Conservation (phyloP, 352 stramenopile genomes). For the Chrysophaeum taylorii region DNA sequence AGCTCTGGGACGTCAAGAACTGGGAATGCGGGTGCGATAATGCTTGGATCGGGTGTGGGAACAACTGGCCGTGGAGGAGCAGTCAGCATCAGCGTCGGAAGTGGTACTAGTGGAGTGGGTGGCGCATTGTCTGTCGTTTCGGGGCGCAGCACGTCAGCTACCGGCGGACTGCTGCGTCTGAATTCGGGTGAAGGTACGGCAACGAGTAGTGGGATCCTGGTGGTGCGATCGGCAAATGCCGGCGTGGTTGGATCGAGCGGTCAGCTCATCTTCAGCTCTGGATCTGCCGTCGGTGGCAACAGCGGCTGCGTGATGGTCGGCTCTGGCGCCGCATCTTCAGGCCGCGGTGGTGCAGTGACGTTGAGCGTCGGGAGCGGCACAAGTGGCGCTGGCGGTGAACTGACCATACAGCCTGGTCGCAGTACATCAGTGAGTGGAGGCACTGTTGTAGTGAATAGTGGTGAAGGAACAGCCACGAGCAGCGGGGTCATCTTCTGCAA, state of each 20-base stretch:
- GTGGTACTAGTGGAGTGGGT: not conserved
- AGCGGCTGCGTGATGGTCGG: slow-evolving; percentile 22
- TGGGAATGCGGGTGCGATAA: not conserved
- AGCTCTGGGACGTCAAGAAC: not conserved
- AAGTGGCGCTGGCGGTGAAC: slow-evolving; percentile 12
- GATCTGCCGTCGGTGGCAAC: slow-evolving; percentile 19
- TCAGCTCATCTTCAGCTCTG: slow-evolving; percentile 22
- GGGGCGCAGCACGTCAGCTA: not conserved
- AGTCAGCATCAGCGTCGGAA: not conserved
- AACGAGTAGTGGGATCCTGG: slow-evolving; percentile 15
- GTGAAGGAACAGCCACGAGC: not conserved
- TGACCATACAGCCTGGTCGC: slow-evolving; percentile 16
- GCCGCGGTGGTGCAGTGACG: slow-evolving; percentile 22
- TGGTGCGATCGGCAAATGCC: not conserved
- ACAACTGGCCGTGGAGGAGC: not conserved
- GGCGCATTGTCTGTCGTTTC: not conserved
- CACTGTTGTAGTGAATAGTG: not conserved
- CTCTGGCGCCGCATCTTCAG: slow-evolving; percentile 15
- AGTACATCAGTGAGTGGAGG: slow-evolving; percentile 15
- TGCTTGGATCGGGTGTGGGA: not conserved
- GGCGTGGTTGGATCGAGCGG: not conserved
- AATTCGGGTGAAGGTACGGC: slow-evolving; percentile 5
- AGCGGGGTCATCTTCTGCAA: slow-evolving; percentile 10
- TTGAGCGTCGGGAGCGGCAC: slow-evolving; percentile 23
- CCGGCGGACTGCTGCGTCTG: slow-evolving; percentile 15